Base-by-base conservation (phyloP, 2,329 filamentous ascomycete species). In the Fusarium subtropicale region DNA sequence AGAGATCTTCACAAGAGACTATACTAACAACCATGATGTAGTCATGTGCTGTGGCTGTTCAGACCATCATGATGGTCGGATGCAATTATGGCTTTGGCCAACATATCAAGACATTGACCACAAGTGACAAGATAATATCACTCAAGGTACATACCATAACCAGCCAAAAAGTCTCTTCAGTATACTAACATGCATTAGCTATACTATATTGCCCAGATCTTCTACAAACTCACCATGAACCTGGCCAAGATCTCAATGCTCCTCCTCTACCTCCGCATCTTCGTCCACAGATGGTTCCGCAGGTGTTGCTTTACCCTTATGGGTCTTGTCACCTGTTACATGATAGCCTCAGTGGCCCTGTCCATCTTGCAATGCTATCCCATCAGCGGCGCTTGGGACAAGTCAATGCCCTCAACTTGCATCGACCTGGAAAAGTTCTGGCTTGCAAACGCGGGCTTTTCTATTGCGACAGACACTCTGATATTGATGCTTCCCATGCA, bases 221-320 rank as follows among this genome's bases (percentile, higher is more conserved):
- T 85, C 61, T 87, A 87, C 76, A 87, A 87, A 68, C 75, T 85
- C 65, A 83, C 83, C 42, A 83, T 87, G 61, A 85, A 84, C 71
- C 75, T 86, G 33, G 86, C 83, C 3, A 87, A 88, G 68, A 75
- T 81, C 3, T 86, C 85, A 4, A 85, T 87, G 53, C 74, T 87
- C 9, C 76, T 86, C 5, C 79, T 88, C 20, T 88, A 87, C 68
- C 82, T 85, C 24, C 83, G 84, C 28, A 85, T 87, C 47, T 88
- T 87, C 60, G 77, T 83, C 24, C 79, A 83, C 47, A 77, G 64
- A 46, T 81, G 78, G 75, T 87, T 87, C 68, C 79, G 81, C 11
- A 76, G 79, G 4, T 74, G 79, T 36, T 85, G 81, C 61, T 80
- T 80, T 59, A 58, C 76, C 18, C 74, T 86, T 38, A 73, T 85